phyloP scores from a whole-genome alignment of 1,284 basidiomycete genomes.

The Cutaneotrichosporon cyanovorans region DNA sequence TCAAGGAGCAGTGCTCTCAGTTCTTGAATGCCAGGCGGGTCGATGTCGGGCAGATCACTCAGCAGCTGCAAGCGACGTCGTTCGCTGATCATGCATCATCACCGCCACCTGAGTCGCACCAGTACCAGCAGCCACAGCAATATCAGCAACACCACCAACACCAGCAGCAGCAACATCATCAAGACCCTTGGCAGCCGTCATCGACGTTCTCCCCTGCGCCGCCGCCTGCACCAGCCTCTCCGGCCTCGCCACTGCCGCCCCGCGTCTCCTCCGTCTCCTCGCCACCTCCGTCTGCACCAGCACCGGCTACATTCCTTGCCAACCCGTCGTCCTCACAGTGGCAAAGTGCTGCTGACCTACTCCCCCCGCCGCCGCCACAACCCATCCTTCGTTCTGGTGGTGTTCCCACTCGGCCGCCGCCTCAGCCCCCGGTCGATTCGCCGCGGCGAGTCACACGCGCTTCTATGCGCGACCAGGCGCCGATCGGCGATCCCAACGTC shows the following conservation, averaged over 20 bases:
- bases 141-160: neutral
- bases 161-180: no score
- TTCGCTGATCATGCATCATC: slow-evolving; percentile 11
- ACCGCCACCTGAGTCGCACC: neutral
- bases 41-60: slow-evolving; percentile 46
- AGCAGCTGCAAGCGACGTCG: slow-evolving; percentile 19
- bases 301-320: slow-evolving; percentile 23
- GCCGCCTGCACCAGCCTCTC: slow-evolving; percentile 7
- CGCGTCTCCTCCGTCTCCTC: slow-evolving; percentile 15
- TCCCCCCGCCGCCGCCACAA: slow-evolving; percentile 43
- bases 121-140: neutral
- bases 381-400: slow-evolving; percentile 38
- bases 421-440: slow-evolving; percentile 23
- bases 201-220: slow-evolving; percentile 6
- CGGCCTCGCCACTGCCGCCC: slow-evolving; percentile 5
- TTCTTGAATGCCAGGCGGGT: slow-evolving; percentile 65
- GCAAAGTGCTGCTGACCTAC: slow-evolving; percentile 35
- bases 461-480: slow-evolving; percentile 19
- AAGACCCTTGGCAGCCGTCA: no score
- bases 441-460: slow-evolving; percentile 34
- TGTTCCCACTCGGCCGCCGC: slow-evolving; percentile 23
- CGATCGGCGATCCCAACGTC: slow-evolving; percentile 34
- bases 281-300: slow-evolving; percentile 11
- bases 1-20: slow-evolving; percentile 65
- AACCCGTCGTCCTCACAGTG: slow-evolving; percentile 37